Base-by-base conservation (phyloP, 2,329 filamentous ascomycete genomes). In the Amesomyces nigricolor region DNA sequence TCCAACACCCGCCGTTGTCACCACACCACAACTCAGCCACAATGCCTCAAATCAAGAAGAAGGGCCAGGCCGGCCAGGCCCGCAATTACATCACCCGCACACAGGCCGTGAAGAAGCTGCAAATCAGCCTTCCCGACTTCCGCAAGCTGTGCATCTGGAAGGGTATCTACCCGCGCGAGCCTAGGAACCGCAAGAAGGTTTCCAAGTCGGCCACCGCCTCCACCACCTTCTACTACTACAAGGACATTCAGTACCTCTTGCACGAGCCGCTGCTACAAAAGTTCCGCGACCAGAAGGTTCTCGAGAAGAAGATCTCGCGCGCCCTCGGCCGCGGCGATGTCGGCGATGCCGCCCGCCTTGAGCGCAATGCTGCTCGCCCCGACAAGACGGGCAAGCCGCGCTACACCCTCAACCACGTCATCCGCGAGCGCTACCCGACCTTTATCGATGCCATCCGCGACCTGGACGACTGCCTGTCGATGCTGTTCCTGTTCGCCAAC, bases 61-160 rank as follows among this genome's bases (percentile, higher is more conserved):
- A 92, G 78, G 91, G 91, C 70, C 85, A 88, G 71, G 80, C 91
- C 70, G 94, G 94, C 72, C 87, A 90, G 72, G 91, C 91, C 76
- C 96, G 94, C 77, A 99, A 99, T 81, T 99, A 92, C 78, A 91
- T 99, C 66, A 99, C 94, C 56, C 83, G 94, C 72, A 96, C 92
- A 42, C 91, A 96, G 77, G 94, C 94, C 45, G 90, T 99, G 66
- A 90, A 91, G 73, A 99, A 97, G 78, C 86, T 99, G 61, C 94
- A 99, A 75, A 88, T 99, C 73, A 96, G 89, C 68, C 83, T 99
- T 54, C 91, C 91, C 64, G 94, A 99, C 75, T 99, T 99, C 76
- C 87, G 94, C 75, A 88, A 95, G 76, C 81, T 99, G 70, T 99
- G 94, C 77, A 99, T 99, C 73, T 99, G 96, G 87, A 97, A 97